Evolutionary conservation across 108 stramenopile genomes (phyloP).

Genomic region (Nannochloropsis granulata): DNA sequence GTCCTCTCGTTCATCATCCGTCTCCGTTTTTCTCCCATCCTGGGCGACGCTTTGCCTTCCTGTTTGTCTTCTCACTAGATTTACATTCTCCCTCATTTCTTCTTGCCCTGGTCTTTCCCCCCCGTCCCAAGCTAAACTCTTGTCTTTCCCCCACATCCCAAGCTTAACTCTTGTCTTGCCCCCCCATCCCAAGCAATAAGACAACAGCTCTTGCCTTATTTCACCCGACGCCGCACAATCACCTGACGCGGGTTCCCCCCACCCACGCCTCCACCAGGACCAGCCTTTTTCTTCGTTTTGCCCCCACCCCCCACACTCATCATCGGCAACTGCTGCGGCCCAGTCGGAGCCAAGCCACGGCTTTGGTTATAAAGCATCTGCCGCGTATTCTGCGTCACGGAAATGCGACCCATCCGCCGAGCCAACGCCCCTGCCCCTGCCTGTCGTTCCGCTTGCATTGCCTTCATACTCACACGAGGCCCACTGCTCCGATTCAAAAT

Average conservation of each 20-base stretch:
- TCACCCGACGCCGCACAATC: not conserved
- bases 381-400: not conserved
- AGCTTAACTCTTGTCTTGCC: too few species aligned
- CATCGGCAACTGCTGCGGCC: not conserved
- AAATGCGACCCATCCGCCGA: not conserved
- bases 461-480: not conserved
- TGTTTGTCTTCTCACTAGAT: too few species aligned
- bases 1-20: too few species aligned
- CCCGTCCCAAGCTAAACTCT: too few species aligned
- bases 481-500: not conserved
- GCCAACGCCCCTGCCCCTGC: not conserved
- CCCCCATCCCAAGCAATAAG: too few species aligned
- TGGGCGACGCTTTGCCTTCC: too few species aligned
- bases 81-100: too few species aligned
- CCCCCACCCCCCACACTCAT: not conserved
- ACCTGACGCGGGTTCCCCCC: not conserved
- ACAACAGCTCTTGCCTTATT: too few species aligned
- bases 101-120: too few species aligned
- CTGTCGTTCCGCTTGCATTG: not conserved
- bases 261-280: not conserved
- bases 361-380: not conserved
- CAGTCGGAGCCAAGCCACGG: not conserved
- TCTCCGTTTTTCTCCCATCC: too few species aligned
- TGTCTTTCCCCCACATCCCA: too few species aligned
- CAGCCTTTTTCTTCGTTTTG: not conserved